Conservation (phyloP, 2,329 filamentous ascomycete species). For the Fusarium sambucinum region DNA sequence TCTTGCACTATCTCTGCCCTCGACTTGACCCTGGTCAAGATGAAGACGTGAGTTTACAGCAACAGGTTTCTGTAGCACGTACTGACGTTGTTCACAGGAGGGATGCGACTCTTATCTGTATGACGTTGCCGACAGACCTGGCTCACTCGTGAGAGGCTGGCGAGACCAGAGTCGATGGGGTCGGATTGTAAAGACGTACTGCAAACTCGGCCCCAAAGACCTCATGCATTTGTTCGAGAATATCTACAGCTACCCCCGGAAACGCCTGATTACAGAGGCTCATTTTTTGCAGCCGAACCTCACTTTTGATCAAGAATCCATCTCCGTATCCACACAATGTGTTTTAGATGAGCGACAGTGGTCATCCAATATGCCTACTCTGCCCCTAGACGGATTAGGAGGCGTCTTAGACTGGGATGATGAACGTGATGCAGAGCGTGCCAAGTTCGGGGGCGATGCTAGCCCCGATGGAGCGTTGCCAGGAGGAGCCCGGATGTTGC, state of each 20-base stretch:
- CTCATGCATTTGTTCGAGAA: conserved; percentile 64
- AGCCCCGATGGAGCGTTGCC: conserved; percentile 55
- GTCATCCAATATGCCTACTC: conserved; percentile 48
- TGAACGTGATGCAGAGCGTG: conserved; percentile 52
- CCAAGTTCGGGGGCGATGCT: conserved; percentile 51
- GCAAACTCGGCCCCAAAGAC: conserved; percentile 64
- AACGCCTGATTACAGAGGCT: conserved; percentile 59
- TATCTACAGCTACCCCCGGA: conserved; percentile 60
- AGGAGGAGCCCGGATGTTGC: conserved; percentile 46
- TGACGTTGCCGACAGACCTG: conserved; percentile 45
- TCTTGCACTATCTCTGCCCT: conserved; percentile 61
- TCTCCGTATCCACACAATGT: conserved; percentile 56
- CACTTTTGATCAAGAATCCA: conserved; percentile 60
- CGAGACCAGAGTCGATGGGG: conserved; percentile 54
- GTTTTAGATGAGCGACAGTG: conserved; percentile 56
- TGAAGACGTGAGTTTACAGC: conserved; percentile 50
- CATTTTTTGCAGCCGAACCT: conserved; percentile 57
- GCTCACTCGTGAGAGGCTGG: conserved; percentile 53
- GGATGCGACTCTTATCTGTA: conserved; percentile 39
- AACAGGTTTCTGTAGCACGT: background rate
- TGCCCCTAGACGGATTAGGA: conserved; percentile 53
- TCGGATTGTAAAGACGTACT: conserved; percentile 59
- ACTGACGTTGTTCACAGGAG: conserved; percentile 34
- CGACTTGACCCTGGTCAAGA: conserved; percentile 55
- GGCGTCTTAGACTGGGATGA: conserved; percentile 59